A percentile compares a stretch with the other conserved stretches of the same genome.
These are phyloP conservation scores for Pulveroboletus sp. DNA, from an alignment of 768 basidiomycete species.

Conservation along the genomic window DNA sequence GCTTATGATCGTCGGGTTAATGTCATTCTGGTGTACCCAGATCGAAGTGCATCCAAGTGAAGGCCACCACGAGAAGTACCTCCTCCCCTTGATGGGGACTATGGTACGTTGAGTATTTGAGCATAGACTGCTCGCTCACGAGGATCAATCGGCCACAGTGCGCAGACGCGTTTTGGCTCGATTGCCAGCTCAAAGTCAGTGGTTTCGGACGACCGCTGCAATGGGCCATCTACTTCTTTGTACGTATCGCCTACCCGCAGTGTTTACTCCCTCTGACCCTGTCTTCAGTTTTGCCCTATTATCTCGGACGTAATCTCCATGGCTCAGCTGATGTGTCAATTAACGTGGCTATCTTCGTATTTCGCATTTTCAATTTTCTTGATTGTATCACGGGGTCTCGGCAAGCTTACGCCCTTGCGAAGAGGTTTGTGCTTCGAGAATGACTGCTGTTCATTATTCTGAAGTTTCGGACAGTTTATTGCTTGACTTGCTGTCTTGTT, in stretches of 20 bases:
- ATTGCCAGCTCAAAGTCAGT: not conserved
- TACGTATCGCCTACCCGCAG: not conserved
- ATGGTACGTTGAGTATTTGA: not conserved
- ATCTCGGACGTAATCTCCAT: conserved; percentile 23
- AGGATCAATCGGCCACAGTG: not conserved
- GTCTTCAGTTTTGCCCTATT: conserved; percentile 18
- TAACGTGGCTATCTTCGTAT: conserved; percentile 15
- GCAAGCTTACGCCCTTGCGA: conserved; percentile 1
- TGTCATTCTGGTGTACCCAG: not conserved
- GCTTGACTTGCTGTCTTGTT: not conserved
- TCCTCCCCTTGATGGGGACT: not conserved
- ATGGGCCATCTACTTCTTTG: conserved; percentile 23
- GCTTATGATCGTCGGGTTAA: not conserved
- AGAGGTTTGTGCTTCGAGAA: conserved; percentile 4
- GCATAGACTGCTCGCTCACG: not conserved
- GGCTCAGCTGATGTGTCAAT: conserved; percentile 7
- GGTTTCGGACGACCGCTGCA: conserved; percentile 3
- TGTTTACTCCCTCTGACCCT: not conserved
- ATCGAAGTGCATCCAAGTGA: not conserved
- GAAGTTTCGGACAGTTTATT: conserved; percentile 4
- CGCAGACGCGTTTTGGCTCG: conserved; percentile 1
- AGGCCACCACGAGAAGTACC: conserved; percentile 1
- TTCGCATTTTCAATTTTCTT: conserved; percentile 6
- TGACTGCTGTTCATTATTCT: not conserved
- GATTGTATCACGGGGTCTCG: conserved; percentile 3